Base-by-base conservation (phyloP, 371 early-diverging fungal species). In the Mortierella sp. region DNA sequence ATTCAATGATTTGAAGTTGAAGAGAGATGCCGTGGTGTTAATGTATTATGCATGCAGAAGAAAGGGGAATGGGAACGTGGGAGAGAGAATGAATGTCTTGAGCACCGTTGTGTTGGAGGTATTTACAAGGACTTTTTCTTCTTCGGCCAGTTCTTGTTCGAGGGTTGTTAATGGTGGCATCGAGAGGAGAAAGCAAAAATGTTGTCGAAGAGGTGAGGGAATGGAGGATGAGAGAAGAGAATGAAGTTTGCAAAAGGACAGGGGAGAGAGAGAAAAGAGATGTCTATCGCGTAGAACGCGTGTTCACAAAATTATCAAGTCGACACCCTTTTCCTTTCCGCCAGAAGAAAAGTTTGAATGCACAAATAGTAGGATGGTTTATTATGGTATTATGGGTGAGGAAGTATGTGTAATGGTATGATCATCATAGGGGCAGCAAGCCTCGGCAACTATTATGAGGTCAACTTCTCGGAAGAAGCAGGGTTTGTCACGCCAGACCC, bases 71-170 rank as follows among this genome's bases (percentile, higher is more conserved):
- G 51, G 51, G 51, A 49, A 51, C 6, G 7, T 49, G 29, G 14
- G 4, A 46, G 32, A 60, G 18, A 29, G 16, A 29, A 60, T 14
- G 60, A 4, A 27, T 32, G 27, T 12, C 32, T 18, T 60, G 12
- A 18, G 55, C 27, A 0, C 1, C 27, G 32, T 21, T 12, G 32
- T 14, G 14, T 29, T 60, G 1, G 14, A 29, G 2, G 51, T 10
- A 12, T 72, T 56, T 84, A 81, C 85, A n/a, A 84, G 75, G 29
- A 58, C 81, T 74, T 71, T 43, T 35, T 81, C 81, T 35, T 84
- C 85, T 51, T 78, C 81, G 5, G 85, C 85, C 7, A 84, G 74
- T 41, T 84, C 81, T 24, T 81, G 74, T 54, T 84, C 72, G 21
- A 84, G 76, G 7, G 78, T 71, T 44, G 75, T 74, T 70, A 63